A percentile compares a stretch with the other conserved stretches of the same genome.
Conservation (phyloP, 2,329 filamentous ascomycete genomes). For the Aphanocladium album region DNA sequence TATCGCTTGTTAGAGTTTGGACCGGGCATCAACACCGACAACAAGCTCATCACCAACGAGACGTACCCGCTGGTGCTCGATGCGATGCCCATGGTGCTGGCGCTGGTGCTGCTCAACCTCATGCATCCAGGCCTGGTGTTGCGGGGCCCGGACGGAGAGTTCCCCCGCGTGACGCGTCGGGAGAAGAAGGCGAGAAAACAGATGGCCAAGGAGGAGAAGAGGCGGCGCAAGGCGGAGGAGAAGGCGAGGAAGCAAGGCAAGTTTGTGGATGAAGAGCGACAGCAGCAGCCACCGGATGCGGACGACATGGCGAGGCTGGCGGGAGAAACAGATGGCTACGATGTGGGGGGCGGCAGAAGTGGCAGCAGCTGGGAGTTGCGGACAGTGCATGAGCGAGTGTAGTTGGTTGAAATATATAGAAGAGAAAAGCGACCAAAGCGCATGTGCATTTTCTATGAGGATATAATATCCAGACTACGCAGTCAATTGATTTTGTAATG, state of each 20-base stretch:
- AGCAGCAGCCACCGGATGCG: no score
- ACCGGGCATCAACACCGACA: conserved; percentile 36
- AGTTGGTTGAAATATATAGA: no score
- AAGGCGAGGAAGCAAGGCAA: conserved; percentile 22
- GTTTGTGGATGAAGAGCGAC: background rate
- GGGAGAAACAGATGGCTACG: background rate
- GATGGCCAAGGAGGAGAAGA: conserved; percentile 29
- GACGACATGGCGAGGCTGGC: background rate
- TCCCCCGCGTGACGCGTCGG: conserved; percentile 35
- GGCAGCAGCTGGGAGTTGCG: conserved; percentile 28
- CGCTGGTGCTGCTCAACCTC: conserved; percentile 34
- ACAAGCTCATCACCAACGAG: conserved; percentile 45
- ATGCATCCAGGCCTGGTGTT: conserved; percentile 46
- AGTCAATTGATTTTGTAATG: no score
- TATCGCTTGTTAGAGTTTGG: conserved; percentile 56
- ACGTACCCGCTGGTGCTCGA: conserved; percentile 48
- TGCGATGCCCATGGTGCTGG: conserved; percentile 51
- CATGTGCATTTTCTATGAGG: no score
- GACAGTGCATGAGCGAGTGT: no score
- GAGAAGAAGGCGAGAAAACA: conserved; percentile 40
- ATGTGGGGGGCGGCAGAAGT: background rate
- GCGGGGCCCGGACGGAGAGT: conserved; percentile 39
- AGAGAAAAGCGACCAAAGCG: no score
- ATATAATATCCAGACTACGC: no score
- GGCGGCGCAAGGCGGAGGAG: conserved; percentile 19